A percentile compares a stretch with the other conserved stretches of the same genome.
Evolutionary conservation across 139 green algal species (phyloP).

Genomic region (Picochlorum sp.): DNA sequence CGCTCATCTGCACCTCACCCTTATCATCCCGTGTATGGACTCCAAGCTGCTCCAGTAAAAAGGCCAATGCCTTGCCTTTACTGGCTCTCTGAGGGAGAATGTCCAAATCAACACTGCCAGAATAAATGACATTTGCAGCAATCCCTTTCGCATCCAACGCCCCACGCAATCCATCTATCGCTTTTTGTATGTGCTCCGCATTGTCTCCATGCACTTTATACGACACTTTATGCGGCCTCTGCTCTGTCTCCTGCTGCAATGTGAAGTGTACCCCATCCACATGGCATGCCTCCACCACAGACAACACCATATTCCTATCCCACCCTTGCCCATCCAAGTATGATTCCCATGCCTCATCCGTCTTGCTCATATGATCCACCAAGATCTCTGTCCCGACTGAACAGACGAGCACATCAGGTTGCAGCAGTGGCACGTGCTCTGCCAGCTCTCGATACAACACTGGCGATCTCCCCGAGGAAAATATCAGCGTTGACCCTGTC

Average conservation of each 20-base stretch:
- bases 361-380: slow-evolving; percentile 25
- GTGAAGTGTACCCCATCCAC: slow-evolving; percentile 11
- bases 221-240: slow-evolving; percentile 86
- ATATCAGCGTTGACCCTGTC: slow-evolving; percentile 76
- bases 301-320: slow-evolving; percentile 23
- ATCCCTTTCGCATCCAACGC: slow-evolving; percentile 25
- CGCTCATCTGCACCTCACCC: slow-evolving; percentile 14
- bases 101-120: slow-evolving; percentile 75
- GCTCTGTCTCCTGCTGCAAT: slow-evolving; percentile 59
- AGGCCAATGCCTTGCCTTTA: slow-evolving; percentile 80
- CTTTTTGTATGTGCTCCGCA: neutral
- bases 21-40: neutral
- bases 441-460: slow-evolving; percentile 65
- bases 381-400: slow-evolving; percentile 89
- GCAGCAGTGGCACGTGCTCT: slow-evolving; percentile 64
- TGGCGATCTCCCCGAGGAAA: slow-evolving; percentile 81
- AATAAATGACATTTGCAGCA: slow-evolving; percentile 69
- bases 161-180: slow-evolving; percentile 29
- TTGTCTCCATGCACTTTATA: slow-evolving; percentile 49
- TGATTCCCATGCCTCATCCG: slow-evolving; percentile 56
- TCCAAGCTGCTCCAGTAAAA: slow-evolving; percentile 58
- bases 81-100: slow-evolving; percentile 65
- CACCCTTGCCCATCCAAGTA: slow-evolving; percentile 46
- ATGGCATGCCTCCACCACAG: slow-evolving; percentile 4
- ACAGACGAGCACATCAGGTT: slow-evolving; percentile 79